These are phyloP conservation scores for Hortiboletus rubellus DNA, from an alignment of 1,284 basidiomycete genomes.

Conservation along the genomic window DNA sequence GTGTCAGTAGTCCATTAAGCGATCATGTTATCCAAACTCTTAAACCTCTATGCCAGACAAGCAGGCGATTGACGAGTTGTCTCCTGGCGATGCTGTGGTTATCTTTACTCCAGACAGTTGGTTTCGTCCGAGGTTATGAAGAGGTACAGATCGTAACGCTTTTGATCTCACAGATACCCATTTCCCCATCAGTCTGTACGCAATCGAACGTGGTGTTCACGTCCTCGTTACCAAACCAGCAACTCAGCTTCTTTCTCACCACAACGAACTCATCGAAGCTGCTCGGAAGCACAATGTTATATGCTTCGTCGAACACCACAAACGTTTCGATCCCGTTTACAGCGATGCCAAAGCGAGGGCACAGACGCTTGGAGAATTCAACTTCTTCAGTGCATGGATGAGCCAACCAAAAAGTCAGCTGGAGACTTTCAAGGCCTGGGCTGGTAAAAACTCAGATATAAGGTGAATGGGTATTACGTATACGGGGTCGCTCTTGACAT, in stretches of 20 bases:
- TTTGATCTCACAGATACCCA: conserved; percentile 63
- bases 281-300: conserved; percentile 80
- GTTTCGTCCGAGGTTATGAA: conserved; percentile 26
- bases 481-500: background rate
- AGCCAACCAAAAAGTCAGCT: conserved; percentile 94
- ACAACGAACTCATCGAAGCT: conserved; percentile 72
- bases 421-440: conserved; percentile 93
- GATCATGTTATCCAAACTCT: conserved; percentile 3
- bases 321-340: conserved; percentile 90
- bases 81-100: conserved; percentile 84
- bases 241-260: conserved; percentile 81
- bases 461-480: conserved; percentile 43
- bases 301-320: conserved; percentile 91
- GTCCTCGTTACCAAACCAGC: conserved; percentile 94
- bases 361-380: conserved; percentile 82
- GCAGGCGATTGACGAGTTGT: conserved; percentile 76
- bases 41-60: conserved; percentile 60
- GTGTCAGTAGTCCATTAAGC: conserved; percentile 51
- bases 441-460: conserved; percentile 90
- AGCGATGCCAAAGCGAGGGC: conserved; percentile 84
- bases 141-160: conserved; percentile 1
- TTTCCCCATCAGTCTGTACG: conserved; percentile 82
- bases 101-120: conserved; percentile 85
- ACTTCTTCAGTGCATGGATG: conserved; percentile 92
- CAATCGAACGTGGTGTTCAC: conserved; percentile 81